Base-by-base conservation (phyloP, 495 filamentous ascomycete species). In the Darksidea phi region DNA sequence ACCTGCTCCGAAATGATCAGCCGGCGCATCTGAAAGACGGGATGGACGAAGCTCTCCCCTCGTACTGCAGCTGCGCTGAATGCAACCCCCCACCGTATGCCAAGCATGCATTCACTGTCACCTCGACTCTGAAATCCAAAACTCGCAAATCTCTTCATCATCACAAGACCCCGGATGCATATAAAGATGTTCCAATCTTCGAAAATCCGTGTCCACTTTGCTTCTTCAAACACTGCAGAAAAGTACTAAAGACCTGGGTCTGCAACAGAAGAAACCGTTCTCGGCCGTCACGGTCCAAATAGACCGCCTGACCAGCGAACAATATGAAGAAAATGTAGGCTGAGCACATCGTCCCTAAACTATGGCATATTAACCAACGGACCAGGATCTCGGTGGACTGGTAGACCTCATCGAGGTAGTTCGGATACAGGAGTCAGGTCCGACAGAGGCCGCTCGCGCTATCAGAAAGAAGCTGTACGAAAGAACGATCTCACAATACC, bases 201-300 rank as follows among this genome's bases (percentile, higher is more conserved):
- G 51, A 55, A 18, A 66, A 64, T 60, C 28, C 54, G 25, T 59
- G 54, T 42, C 59, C 63, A 5, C 26, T 50, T 37, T 63, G 54
- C 37, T 52, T 54, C 41, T 53, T 64, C 5, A 36, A 48, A 21
- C 38, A 59, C 26, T 54, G 36, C 10, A 21, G 60, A 25, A 54
- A 49, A 12, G 37, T 52, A 51, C 57, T 65, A 61, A 69, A 25
- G 34, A 45, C 37, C 37, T 60, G 52, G 55, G 43, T 64, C 11
- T 21, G 55, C 15, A 46, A 64, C 75, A 92, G 86, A 89, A 90
- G 79, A 97, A 97, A 75, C 92, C 95, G 0, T 97, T 91, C 73
- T 86, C 95, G 55, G 90, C 95, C 10, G 85, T 97, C 62, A 95
- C 93, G 20, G 95, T 96, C n/a, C 88, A 89, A 54, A 86, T 99